Evolutionary conservation across 768 basidiomycete genomes (phyloP).

Genomic region (Rubroboletus pulcherrimus): DNA sequence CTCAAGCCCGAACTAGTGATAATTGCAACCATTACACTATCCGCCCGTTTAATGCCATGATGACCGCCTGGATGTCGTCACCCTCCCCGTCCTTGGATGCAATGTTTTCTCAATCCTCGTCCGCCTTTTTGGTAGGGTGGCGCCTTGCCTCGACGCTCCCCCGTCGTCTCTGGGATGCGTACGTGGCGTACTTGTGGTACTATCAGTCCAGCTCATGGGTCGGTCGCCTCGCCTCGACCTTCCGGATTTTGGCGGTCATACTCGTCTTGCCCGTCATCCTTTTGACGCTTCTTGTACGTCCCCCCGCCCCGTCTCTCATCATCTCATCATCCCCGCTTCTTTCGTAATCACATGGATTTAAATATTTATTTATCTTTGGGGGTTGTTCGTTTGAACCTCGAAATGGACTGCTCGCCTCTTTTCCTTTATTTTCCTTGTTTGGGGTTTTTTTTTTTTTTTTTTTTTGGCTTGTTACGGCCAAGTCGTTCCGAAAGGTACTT

Average conservation of each 20-base stretch:
- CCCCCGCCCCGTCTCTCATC: background rate
- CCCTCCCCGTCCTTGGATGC: constrained; percentile 5
- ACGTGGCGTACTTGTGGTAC: constrained; percentile 60
- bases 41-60: constrained; percentile 5
- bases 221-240: constrained; percentile 55
- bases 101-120: constrained; percentile 5
- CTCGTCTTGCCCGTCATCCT: constrained; percentile 48
- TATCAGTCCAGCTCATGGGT: constrained; percentile 68
- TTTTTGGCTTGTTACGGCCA: constrained; percentile 7
- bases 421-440: background rate
- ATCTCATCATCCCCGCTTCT: constrained; percentile 7
- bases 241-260: constrained; percentile 60
- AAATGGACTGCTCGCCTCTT: constrained; percentile 3
- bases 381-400: background rate
- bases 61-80: constrained; percentile 5
- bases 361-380: constrained; percentile 1
- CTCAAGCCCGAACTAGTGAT: background rate
- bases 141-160: constrained; percentile 28
- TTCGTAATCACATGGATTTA: constrained; percentile 10
- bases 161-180: constrained; percentile 51
- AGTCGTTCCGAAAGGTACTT: constrained; percentile 9
- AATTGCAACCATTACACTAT: constrained; percentile 6
- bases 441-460: background rate
- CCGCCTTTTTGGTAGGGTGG: constrained; percentile 18
- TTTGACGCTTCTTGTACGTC: constrained; percentile 63